phyloP scores from a whole-genome alignment of 495 filamentous ascomycete genomes.

The Penicillium samsonianum region DNA sequence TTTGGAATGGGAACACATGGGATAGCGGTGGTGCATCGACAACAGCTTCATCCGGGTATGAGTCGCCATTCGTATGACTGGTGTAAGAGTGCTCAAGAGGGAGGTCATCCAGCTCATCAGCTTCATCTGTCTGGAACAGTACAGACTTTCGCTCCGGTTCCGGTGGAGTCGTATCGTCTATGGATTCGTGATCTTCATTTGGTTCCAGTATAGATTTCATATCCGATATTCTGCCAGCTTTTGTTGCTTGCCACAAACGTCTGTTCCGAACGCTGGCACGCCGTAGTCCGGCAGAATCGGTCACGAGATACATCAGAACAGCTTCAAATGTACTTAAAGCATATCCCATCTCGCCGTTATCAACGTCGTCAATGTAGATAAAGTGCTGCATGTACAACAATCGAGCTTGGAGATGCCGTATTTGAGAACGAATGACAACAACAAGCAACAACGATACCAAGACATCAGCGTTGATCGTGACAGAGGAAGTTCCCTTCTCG shows the following conservation, averaged over 20 bases:
- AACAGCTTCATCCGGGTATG: slow-evolving; percentile 25
- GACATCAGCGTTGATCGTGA: slow-evolving; percentile 95
- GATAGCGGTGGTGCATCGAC: slow-evolving; percentile 67
- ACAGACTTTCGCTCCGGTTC: slow-evolving; percentile 43
- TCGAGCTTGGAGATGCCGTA: slow-evolving; percentile 83
- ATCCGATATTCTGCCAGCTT: slow-evolving; percentile 68
- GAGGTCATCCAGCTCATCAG: slow-evolving; percentile 39
- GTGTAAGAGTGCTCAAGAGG: slow-evolving; percentile 28
- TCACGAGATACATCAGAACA: slow-evolving; percentile 85
- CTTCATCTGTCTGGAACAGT: slow-evolving; percentile 43
- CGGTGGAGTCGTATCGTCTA: slow-evolving; percentile 39
- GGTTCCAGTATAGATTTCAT: slow-evolving; percentile 81
- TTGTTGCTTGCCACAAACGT: slow-evolving; percentile 83
- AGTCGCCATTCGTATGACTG: slow-evolving; percentile 27
- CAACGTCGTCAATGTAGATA: slow-evolving; percentile 95
- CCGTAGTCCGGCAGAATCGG: slow-evolving; percentile 77
- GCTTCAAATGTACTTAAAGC: slow-evolving; percentile 96
- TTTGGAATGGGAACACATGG: slow-evolving; percentile 90
- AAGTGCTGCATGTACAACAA: slow-evolving; percentile 93
- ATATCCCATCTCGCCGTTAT: slow-evolving; percentile 96
- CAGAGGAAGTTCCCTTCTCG: slow-evolving; percentile 60
- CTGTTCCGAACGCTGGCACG: slow-evolving; percentile 84
- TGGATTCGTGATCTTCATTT: slow-evolving; percentile 49
- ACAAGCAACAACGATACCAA: slow-evolving; percentile 89
- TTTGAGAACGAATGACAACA: slow-evolving; percentile 89